Evolutionary conservation across 2,329 filamentous ascomycete species (phyloP), one percentile per base, ranked within the genome.

Genomic region (Helicocarpus griseus): DNA sequence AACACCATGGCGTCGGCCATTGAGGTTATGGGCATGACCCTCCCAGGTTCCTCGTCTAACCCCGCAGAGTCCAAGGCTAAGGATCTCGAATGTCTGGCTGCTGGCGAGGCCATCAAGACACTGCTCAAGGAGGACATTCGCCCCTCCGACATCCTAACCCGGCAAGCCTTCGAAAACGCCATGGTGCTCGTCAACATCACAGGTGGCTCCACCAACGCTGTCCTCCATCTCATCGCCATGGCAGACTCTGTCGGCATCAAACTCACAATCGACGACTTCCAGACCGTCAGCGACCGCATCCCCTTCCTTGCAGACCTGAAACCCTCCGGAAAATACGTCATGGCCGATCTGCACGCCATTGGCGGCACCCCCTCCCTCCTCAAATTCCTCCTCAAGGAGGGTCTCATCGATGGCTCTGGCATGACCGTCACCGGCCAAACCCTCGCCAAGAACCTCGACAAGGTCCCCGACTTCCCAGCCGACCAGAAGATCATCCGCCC

Each of bases 261-360:
- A 69, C 79, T 93, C 51, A 88, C 85, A 44, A 85, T 93, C 54
- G 87, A 93, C 60, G 87, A 93, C 71, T 91, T 91, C 80, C 87
- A 93, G 72, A 73, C 78, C 60, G 85, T 91, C 47, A 89, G 86
- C 0, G 83, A 93, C 73, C 80, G 82, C 46, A 88, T 79, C 17
- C 87, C 87, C 21, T 85, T 89, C 75, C 77, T 93, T 22, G 87
- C 87, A 7, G 86, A 93, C 65, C 75, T 93, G 39, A 90, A 91
- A 74, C 87, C 87, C 2, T 89, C 85, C 4, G 79, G 79, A 51
- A 81, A 81, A 63, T 80, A 79, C 54, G 79, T 82, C 46, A 80
- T 81, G 75, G 73, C 75, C 33, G 79, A 82, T 59, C 67, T 82
- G 39, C 71, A 76, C 63, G 66, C 69, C 22, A 77, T 81, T 51